Evolutionary conservation across 2,329 filamentous ascomycete genomes (phyloP).

Genomic region (Aspergillus intermedius): DNA sequence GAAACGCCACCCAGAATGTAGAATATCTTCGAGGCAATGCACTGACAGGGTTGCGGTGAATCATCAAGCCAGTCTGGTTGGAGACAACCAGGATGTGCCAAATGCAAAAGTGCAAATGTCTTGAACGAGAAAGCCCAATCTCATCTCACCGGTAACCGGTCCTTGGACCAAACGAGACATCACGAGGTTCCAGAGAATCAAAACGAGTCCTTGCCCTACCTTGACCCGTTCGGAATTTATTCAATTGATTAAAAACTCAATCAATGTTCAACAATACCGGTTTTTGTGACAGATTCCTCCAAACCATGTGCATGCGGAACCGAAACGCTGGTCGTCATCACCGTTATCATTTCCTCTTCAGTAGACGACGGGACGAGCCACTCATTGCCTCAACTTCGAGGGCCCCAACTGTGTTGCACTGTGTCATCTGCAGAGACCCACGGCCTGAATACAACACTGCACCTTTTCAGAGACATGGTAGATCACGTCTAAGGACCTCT

Average conservation of each 20-base stretch:
- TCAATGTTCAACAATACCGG: neutral
- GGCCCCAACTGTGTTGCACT: conserved; percentile 25
- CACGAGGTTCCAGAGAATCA: conserved; percentile 9
- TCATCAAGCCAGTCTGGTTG: conserved; percentile 6
- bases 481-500: conserved; percentile 17
- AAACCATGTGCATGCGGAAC: neutral
- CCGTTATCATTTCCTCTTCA: neutral
- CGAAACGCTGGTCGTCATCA: neutral
- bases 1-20: conserved; percentile 6
- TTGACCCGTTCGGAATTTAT: neutral
- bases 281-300: neutral
- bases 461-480: conserved; percentile 14
- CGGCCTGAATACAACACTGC: conserved; percentile 14
- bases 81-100: conserved; percentile 11
- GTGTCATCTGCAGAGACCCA: conserved; percentile 23
- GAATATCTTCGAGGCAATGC: conserved; percentile 11
- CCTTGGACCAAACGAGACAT: conserved; percentile 8
- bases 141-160: conserved; percentile 15
- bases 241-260: neutral
- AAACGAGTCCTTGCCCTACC: conserved; percentile 15
- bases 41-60: conserved; percentile 16
- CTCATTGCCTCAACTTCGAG: conserved; percentile 20
- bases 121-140: conserved; percentile 12
- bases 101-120: conserved; percentile 9
- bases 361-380: conserved; percentile 3